Evolutionary conservation across 306 rosid species (phyloP).

Genomic region (Acacia confusa): DNA sequence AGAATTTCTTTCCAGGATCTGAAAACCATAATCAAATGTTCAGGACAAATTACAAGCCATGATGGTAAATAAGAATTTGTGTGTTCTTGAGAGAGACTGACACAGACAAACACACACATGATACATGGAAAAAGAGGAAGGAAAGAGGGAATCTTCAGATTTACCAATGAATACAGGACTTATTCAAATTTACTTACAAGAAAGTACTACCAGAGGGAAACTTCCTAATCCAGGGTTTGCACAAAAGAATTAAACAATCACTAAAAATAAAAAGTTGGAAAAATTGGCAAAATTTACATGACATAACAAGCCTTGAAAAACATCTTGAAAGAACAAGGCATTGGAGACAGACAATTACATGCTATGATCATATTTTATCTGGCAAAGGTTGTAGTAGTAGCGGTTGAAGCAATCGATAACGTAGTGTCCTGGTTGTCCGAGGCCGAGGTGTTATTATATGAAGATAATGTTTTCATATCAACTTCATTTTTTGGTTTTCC

Average conservation of each 20-base stretch:
- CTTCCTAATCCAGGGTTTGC: slow-evolving; percentile 1
- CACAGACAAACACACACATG: background rate
- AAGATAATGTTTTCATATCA: slow-evolving; percentile 21
- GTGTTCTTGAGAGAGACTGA: background rate
- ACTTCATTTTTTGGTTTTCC: slow-evolving; percentile 27
- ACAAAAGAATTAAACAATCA: background rate
- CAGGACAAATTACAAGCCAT: slow-evolving; percentile 9
- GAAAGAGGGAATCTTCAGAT: background rate
- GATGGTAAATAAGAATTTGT: background rate
- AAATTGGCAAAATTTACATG: slow-evolving; percentile 37
- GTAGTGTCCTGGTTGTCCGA: slow-evolving; percentile 49
- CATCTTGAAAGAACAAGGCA: slow-evolving; percentile 17
- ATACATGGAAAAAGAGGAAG: background rate
- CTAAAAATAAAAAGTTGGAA: background rate
- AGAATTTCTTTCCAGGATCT: background rate
- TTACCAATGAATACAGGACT: slow-evolving; percentile 23
- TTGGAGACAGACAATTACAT: slow-evolving; percentile 23
- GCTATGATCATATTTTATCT: slow-evolving; percentile 40
- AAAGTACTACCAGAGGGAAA: slow-evolving; percentile 25
- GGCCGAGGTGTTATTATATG: slow-evolving; percentile 43
- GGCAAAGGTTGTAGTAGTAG: slow-evolving; percentile 47
- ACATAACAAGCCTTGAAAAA: slow-evolving; percentile 30
- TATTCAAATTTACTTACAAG: slow-evolving; percentile 42
- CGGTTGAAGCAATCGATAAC: slow-evolving; percentile 42
- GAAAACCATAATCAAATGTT: background rate